phyloP scores from a whole-genome alignment of 2,329 filamentous ascomycete species.

The Pseudogymnoascus sp. region DNA sequence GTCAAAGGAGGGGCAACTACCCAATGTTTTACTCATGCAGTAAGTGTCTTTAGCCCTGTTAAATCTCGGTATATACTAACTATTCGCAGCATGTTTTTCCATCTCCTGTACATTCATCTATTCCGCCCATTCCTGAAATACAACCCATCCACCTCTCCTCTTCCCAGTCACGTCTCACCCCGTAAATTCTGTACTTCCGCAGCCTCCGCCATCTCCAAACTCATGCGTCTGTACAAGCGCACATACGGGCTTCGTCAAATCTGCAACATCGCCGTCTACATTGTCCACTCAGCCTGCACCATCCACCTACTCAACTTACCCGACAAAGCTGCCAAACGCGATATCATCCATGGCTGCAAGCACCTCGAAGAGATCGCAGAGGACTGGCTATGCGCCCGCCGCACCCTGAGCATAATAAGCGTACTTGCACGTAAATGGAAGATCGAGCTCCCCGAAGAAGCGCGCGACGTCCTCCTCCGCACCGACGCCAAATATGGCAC shows the following conservation, averaged over 20 bases:
- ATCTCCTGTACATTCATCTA: slow-evolving; percentile 88
- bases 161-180: slow-evolving; percentile 81
- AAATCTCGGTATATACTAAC: background rate
- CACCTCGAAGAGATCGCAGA: slow-evolving; percentile 94
- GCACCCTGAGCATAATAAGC: slow-evolving; percentile 77
- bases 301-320: slow-evolving; percentile 90
- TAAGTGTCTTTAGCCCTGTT: slow-evolving; percentile 2
- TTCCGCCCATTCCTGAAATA: slow-evolving; percentile 95
- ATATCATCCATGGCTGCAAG: slow-evolving; percentile 83
- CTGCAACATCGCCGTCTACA: slow-evolving; percentile 94
- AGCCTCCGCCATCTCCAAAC: slow-evolving; percentile 80
- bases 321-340: slow-evolving; percentile 80
- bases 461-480: slow-evolving; percentile 62
- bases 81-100: slow-evolving; percentile 80
- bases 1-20: slow-evolving; percentile 78
- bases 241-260: slow-evolving; percentile 87
- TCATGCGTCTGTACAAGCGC: slow-evolving; percentile 91
- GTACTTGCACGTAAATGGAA: slow-evolving; percentile 84
- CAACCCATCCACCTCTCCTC: slow-evolving; percentile 67
- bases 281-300: slow-evolving; percentile 86
- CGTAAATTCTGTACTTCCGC: slow-evolving; percentile 86
- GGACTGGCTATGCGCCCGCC: slow-evolving; percentile 82
- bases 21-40: slow-evolving; percentile 64
- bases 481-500: slow-evolving; percentile 73
- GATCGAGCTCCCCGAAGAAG: slow-evolving; percentile 78